Base-by-base conservation (phyloP, 2,329 filamentous ascomycete genomes). In the Penicillium decumbens region DNA sequence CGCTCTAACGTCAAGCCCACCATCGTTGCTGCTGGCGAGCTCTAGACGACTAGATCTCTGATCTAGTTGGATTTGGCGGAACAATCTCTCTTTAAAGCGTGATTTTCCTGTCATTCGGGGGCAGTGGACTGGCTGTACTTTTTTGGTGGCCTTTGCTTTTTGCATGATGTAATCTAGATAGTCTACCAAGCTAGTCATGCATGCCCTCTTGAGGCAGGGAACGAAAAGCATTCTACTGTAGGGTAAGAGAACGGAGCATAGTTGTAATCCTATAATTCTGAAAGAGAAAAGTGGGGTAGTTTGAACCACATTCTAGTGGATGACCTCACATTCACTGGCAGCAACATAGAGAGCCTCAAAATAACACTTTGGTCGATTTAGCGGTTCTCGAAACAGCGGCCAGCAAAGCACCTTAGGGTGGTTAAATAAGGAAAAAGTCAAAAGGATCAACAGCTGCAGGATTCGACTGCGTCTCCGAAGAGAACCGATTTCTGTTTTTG, bases 1-100 rank as follows among this genome's bases (percentile, higher is more conserved):
- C 76, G 78, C 71, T 77, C 77, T 67, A 66, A 70, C 67, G 70
- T 75, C 69, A 76, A 76, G 64, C 80, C 80, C 50, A 78, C 74
- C 64, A 83, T 83, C 63, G 70, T 75, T 52, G 67, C 69, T 56
- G 69, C 71, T 58, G 80, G 80, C 64, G 69, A 71, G 62, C 45
- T 62, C 46, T 77, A 78, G 71, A 66, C 51, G 46, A 30, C 47
- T 51, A n/a, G 37, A 41, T 54, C n/a, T 28, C 5, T 41, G 38
- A 50, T 48, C 20, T 48, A 42, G 41, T 43, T 40, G 20, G 15
- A 23, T 20, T 39, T 43, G 45, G 50, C 41, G 46, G 49, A 32
- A 37, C 29, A 48, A 39, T 49, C 42, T 53, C 46, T 47, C 27
- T 53, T 50, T 39, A 41, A 40, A 53, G 53, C 55, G 43, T 51